Conservation (phyloP, 2,329 filamentous ascomycete genomes). For the Aspergillus udagawae region DNA sequence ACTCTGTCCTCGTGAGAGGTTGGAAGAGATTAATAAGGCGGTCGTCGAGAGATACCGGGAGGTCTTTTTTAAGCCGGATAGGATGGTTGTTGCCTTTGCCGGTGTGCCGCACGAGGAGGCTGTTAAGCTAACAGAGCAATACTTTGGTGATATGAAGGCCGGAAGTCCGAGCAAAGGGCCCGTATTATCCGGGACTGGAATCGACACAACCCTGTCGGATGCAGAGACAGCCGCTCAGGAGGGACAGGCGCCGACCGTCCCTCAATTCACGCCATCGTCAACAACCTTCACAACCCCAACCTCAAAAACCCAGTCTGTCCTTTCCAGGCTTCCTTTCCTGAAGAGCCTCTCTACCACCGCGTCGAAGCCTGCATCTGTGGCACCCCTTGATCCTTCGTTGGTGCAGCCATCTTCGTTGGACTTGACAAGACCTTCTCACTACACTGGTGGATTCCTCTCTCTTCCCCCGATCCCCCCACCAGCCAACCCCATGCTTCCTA, state of each 20-base stretch:
- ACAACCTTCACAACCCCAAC: conserved; percentile 33
- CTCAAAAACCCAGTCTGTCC: conserved; percentile 55
- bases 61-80: conserved; percentile 80
- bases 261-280: conserved; percentile 40
- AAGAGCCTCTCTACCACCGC: conserved; percentile 81
- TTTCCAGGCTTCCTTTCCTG: conserved; percentile 84
- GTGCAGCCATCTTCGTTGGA: conserved; percentile 48
- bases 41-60: conserved; percentile 76
- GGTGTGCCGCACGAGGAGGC: conserved; percentile 81
- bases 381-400: conserved; percentile 48
- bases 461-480: conserved; percentile 77
- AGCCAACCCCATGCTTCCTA: conserved; percentile 69
- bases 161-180: conserved; percentile 48
- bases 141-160: conserved; percentile 85
- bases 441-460: conserved; percentile 90
- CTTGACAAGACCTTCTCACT: conserved; percentile 66
- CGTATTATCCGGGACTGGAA: conserved; percentile 52
- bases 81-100: conserved; percentile 92
- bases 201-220: conserved; percentile 49
- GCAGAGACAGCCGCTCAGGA: conserved; percentile 25
- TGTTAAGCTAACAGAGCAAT: conserved; percentile 71
- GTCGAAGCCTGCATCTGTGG: conserved; percentile 54
- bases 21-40: conserved; percentile 67
- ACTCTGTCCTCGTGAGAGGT: conserved; percentile 79
- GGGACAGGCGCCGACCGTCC: conserved; percentile 31